phyloP scores from a whole-genome alignment of 768 basidiomycete genomes.

The Tylopilus plumbeoviolaceoides region DNA sequence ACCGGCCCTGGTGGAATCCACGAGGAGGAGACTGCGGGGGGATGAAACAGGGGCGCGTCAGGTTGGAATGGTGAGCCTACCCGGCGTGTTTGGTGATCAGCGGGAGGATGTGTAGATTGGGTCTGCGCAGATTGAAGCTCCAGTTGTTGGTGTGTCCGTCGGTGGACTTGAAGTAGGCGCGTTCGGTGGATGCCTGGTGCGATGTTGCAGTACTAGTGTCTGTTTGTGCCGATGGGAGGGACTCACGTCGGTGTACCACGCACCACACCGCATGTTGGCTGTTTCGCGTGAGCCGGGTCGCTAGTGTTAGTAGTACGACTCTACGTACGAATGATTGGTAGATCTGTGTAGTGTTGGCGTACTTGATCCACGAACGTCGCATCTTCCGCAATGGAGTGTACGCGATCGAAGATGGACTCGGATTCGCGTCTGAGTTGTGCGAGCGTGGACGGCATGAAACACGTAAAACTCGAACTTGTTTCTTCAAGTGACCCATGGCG shows the following conservation, averaged over 20 bases:
- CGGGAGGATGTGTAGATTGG: conserved; percentile 77
- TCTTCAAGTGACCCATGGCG: conserved; percentile 24
- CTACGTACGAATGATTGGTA: conserved; percentile 56
- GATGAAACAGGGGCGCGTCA: background rate
- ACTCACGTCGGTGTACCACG: conserved; percentile 81
- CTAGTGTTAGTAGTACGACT: background rate
- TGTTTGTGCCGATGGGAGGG: background rate
- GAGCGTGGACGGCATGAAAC: conserved; percentile 24
- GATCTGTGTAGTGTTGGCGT: conserved; percentile 39
- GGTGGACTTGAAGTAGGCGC: conserved; percentile 88
- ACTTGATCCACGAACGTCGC: conserved; percentile 62
- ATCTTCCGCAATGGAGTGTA: conserved; percentile 84
- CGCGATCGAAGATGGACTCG: conserved; percentile 77
- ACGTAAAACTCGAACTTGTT: conserved; percentile 1
- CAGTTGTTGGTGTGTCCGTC: conserved; percentile 86
- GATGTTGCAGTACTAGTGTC: background rate
- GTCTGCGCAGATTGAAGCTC: conserved; percentile 78
- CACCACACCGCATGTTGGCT: conserved; percentile 93
- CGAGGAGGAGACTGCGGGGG: conserved; percentile 62
- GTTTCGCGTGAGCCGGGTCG: background rate
- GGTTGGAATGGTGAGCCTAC: conserved; percentile 32
- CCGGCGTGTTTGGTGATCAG: conserved; percentile 52
- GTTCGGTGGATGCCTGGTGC: conserved; percentile 8
- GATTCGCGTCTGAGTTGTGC: conserved; percentile 62
- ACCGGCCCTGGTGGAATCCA: conserved; percentile 90